Conservation (phyloP, 2,329 filamentous ascomycete genomes). For the Fusarium sp. region DNA sequence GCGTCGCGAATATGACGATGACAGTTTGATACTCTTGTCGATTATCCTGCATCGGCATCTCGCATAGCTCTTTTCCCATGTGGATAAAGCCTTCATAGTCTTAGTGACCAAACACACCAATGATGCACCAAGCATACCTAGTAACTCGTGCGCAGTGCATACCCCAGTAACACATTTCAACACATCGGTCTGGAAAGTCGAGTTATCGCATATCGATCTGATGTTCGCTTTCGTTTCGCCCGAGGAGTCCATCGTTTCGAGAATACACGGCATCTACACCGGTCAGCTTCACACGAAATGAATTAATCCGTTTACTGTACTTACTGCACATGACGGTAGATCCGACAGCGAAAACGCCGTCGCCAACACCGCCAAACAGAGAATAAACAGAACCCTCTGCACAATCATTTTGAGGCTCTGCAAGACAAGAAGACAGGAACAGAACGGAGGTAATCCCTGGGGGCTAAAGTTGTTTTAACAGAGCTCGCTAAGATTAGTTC, state of each 20-base stretch:
- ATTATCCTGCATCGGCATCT: neutral
- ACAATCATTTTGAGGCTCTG: neutral
- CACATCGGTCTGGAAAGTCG: rapidly evolving
- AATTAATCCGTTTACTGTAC: too few species aligned
- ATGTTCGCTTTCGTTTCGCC: neutral
- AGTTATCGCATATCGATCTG: neutral
- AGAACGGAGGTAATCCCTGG: neutral
- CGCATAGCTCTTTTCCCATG: neutral
- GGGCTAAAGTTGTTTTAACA: neutral
- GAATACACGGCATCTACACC: neutral
- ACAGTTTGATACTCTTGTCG: neutral
- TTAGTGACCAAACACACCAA: rapidly evolving
- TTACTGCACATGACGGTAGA: neutral
- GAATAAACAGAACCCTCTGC: rapidly evolving
- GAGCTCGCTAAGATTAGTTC: neutral
- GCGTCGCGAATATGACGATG: neutral
- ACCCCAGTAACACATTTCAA: rapidly evolving
- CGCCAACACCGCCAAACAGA: neutral
- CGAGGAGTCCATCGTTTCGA: neutral
- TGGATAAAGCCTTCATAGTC: neutral
- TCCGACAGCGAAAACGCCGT: neutral
- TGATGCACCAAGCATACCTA: too few species aligned
- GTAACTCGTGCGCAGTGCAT: neutral
- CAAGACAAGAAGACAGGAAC: neutral
- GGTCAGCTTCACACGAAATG: too few species aligned